phyloP scores from a whole-genome alignment of 768 basidiomycete species.

The Leucocoprinus sp. region DNA sequence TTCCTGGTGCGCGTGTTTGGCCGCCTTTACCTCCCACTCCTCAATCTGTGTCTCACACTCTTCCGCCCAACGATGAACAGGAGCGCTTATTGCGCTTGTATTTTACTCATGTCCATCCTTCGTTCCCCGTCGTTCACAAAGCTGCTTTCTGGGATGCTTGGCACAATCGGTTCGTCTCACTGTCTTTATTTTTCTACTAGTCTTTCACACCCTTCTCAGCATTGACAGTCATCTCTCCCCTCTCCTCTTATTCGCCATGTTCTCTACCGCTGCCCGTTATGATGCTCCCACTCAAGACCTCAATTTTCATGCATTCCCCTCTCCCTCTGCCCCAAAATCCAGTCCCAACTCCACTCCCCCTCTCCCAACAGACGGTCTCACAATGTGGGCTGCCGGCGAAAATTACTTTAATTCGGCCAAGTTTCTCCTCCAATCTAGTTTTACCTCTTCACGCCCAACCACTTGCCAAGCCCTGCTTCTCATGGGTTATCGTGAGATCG shows the following conservation, averaged over 20 bases:
- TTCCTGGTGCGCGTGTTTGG: conserved; percentile 88
- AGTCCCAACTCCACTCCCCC: conserved; percentile 17
- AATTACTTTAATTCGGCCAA: conserved; percentile 63
- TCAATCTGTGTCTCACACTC: conserved; percentile 20
- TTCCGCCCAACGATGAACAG: conserved; percentile 21
- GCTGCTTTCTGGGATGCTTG: conserved; percentile 56
- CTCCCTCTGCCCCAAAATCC: not conserved
- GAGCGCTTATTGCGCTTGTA: conserved; percentile 68
- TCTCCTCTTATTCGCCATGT: conserved; percentile 77
- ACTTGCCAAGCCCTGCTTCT: conserved; percentile 77
- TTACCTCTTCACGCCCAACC: conserved; percentile 62
- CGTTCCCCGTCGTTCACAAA: conserved; percentile 73
- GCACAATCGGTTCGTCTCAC: conserved; percentile 25
- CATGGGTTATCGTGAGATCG: conserved; percentile 78
- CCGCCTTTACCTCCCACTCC: conserved; percentile 43
- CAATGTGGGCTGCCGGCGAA: conserved; percentile 83
- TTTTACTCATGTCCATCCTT: conserved; percentile 75
- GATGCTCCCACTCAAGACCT: conserved; percentile 16
- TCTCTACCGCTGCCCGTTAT: conserved; percentile 74
- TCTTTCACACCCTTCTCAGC: not conserved
- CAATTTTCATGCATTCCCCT: not conserved
- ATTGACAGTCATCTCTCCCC: conserved; percentile 39
- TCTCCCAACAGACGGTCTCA: conserved; percentile 34
- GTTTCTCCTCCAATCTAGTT: conserved; percentile 52
- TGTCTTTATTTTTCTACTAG: not conserved